Conservation (phyloP, 1,284 basidiomycete genomes). For the Puccinia triticina region DNA sequence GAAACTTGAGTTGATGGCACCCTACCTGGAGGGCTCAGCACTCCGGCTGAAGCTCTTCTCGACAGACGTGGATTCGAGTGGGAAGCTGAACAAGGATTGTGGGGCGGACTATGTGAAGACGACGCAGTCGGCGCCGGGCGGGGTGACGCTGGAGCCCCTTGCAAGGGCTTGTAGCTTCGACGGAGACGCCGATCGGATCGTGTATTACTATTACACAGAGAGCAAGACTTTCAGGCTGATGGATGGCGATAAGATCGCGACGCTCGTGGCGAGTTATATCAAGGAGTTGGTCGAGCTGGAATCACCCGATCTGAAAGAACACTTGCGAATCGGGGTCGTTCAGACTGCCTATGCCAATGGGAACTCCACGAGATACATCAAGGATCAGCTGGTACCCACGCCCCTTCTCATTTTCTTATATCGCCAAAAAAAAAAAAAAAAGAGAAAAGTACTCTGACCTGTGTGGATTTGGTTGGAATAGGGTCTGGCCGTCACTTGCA, state of each 20-base stretch:
- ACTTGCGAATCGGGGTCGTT: constrained; percentile 73
- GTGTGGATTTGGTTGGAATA: constrained; percentile 58
- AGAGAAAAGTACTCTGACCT: not conserved
- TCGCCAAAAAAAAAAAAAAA: constrained; percentile 19
- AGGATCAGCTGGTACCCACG: constrained; percentile 65
- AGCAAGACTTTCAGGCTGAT: constrained; percentile 78
- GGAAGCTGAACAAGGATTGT: constrained; percentile 65
- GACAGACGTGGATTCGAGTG: constrained; percentile 64
- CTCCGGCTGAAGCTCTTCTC: constrained; percentile 67
- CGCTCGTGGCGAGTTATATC: constrained; percentile 88
- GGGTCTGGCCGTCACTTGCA: constrained; percentile 91
- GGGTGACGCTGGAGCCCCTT: constrained; percentile 72
- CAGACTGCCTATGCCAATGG: constrained; percentile 99
- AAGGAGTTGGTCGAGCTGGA: constrained; percentile 85
- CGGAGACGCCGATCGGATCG: constrained; percentile 95
- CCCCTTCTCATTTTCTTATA: constrained; percentile 28
- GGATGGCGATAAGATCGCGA: constrained; percentile 98
- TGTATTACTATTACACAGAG: constrained; percentile 84
- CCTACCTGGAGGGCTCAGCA: constrained; percentile 36
- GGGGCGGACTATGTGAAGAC: constrained; percentile 99
- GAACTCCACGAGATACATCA: constrained; percentile 87
- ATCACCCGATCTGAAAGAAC: constrained; percentile 66
- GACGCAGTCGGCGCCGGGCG: constrained; percentile 77
- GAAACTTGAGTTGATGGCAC: constrained; percentile 65
- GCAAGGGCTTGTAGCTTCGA: constrained; percentile 90